These are phyloP conservation scores for Saussurea involucrata DNA, from an alignment of 129 eudicot species.

Conservation along the genomic window DNA sequence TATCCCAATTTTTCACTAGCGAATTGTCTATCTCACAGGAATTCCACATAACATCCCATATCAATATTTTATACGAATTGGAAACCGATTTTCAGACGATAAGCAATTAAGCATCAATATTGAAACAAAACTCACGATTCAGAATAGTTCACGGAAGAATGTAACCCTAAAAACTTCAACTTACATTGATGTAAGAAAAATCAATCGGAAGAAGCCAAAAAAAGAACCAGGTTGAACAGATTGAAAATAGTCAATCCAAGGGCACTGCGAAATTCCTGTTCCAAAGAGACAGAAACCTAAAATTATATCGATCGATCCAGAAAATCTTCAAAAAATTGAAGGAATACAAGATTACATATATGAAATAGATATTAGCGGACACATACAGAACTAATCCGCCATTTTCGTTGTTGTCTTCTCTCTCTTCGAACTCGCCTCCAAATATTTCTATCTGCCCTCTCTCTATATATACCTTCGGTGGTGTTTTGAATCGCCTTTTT, in stretches of 20 bases:
- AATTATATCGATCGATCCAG: slow-evolving; percentile 14
- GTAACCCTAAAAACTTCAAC: slow-evolving; percentile 11
- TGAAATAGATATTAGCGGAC: slow-evolving; percentile 14
- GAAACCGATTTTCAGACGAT: neutral
- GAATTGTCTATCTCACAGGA: neutral
- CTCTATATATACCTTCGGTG: slow-evolving; percentile 16
- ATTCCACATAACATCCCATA: neutral
- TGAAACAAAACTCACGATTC: neutral
- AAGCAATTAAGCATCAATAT: too few relatives aligned
- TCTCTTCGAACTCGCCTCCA: slow-evolving; percentile 11
- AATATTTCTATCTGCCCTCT: neutral
- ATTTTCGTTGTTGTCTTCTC: slow-evolving; percentile 22
- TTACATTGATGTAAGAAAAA: slow-evolving; percentile 8
- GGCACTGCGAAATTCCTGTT: slow-evolving; percentile 16
- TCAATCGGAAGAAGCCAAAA: slow-evolving; percentile 12
- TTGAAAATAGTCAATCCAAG: neutral
- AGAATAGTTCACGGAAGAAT: neutral
- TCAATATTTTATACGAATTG: neutral
- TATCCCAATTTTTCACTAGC: neutral
- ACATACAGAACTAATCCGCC: slow-evolving; percentile 17
- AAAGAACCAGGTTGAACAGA: neutral
- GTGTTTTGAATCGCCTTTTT: neutral
- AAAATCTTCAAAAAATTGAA: neutral
- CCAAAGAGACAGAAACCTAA: slow-evolving; percentile 3
- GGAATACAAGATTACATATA: neutral